Evolutionary conservation across 768 basidiomycete species (phyloP).

Genomic region (Kockovaella imperatae): DNA sequence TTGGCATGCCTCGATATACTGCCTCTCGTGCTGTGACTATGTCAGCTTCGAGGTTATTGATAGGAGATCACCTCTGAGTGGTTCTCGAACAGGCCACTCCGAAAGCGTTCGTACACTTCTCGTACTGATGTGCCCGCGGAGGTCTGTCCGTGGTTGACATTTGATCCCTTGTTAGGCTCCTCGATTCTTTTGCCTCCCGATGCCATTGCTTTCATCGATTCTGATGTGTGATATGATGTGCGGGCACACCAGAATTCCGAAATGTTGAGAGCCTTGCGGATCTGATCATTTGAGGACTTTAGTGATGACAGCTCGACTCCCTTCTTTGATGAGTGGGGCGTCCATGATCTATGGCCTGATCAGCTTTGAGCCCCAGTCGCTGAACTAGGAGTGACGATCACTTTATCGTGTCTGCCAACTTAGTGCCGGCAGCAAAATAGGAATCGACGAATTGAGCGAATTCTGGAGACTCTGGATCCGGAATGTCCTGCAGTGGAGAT

Average conservation of each 20-base stretch:
- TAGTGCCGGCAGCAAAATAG: slow-evolving; percentile 19
- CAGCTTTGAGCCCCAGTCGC: slow-evolving; percentile 26
- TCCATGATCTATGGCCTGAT: not conserved
- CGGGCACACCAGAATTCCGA: slow-evolving; percentile 34
- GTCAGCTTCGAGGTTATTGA: not conserved
- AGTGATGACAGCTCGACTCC: not conserved
- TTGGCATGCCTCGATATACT: slow-evolving; percentile 40
- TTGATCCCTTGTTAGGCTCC: too few relatives aligned
- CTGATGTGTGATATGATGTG: slow-evolving; percentile 14
- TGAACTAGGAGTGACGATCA: slow-evolving; percentile 13
- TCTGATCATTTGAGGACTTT: slow-evolving; percentile 2
- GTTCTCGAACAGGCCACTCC: slow-evolving; percentile 30
- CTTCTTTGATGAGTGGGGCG: not conserved
- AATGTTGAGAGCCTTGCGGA: slow-evolving; percentile 12
- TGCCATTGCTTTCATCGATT: slow-evolving; percentile 1
- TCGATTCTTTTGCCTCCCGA: too few relatives aligned
- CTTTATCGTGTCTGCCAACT: slow-evolving; percentile 22
- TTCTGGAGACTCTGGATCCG: slow-evolving; percentile 14
- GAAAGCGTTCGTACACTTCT: slow-evolving; percentile 31
- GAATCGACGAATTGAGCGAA: slow-evolving; percentile 24
- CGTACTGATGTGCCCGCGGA: slow-evolving; percentile 10
- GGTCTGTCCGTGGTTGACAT: slow-evolving; percentile 8
- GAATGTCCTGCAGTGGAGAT: too few relatives aligned
- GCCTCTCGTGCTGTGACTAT: slow-evolving; percentile 24
- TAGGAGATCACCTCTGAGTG: slow-evolving; percentile 26